Conservation (phyloP, 345 rosid genomes). For the Camelina sativa region DNA sequence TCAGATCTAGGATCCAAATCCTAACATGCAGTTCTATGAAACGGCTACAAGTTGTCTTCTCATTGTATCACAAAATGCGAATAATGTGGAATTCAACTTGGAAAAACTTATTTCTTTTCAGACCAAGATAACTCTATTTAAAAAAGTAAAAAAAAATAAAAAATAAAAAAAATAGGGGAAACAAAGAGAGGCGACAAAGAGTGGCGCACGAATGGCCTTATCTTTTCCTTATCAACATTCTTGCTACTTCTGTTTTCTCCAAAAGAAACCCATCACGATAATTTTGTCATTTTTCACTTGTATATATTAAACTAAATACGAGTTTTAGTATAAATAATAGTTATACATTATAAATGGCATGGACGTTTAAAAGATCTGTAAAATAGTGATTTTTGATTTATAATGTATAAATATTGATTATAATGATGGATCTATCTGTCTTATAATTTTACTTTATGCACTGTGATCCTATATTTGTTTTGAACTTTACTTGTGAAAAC, state of each 20-base stretch:
- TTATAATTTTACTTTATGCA: no score
- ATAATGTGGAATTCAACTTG: neutral
- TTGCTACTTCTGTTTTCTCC: conserved; percentile 28
- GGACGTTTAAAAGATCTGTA: no score
- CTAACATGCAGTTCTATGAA: neutral
- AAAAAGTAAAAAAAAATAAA: no score
- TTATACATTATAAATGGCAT: no score
- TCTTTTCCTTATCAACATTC: conserved; percentile 25
- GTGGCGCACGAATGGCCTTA: conserved; percentile 40
- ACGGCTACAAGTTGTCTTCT: conserved; percentile 1
- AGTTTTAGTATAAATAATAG: neutral
- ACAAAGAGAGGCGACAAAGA: conserved; percentile 28
- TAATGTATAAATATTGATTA: no score
- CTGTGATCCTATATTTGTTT: no score
- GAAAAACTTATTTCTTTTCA: neutral
- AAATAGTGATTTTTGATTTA: no score
- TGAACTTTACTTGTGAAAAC: no score
- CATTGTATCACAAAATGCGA: neutral
- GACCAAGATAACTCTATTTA: neutral
- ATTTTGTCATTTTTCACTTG: conserved; percentile 18
- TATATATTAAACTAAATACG: neutral
- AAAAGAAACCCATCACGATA: conserved; percentile 32
- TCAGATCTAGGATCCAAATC: neutral
- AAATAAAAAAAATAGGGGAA: neutral
- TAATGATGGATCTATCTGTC: no score